phyloP scores from a whole-genome alignment of 169 alveolate genomes.

The Perkinsus olseni region DNA sequence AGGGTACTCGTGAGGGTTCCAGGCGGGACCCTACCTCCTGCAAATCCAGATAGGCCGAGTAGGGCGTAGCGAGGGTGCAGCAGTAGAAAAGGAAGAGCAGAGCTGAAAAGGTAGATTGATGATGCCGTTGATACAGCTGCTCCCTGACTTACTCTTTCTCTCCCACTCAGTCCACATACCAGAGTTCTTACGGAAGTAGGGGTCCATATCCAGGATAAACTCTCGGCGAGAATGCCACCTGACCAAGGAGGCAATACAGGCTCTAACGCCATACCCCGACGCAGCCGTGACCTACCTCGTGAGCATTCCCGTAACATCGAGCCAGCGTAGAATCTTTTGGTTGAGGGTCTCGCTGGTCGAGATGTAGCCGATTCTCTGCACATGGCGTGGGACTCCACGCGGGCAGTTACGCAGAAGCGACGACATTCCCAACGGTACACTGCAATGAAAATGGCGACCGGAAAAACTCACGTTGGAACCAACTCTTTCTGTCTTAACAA shows the following conservation, averaged over 20 bases:
- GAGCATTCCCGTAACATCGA: conserved; percentile 37
- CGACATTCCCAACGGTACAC: background rate
- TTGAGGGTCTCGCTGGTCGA: conserved; percentile 26
- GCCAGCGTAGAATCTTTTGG: conserved; percentile 30
- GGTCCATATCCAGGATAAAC: conserved; percentile 40
- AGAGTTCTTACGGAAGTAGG: conserved; percentile 34
- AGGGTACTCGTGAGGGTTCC: background rate
- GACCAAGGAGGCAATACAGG: background rate
- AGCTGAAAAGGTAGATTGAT: conserved; percentile 23
- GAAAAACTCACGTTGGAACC: too few species aligned
- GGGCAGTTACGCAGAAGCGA: background rate
- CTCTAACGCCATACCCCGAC: background rate
- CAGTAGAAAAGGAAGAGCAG: conserved; percentile 32
- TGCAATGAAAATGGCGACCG: background rate
- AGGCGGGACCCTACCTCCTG: background rate
- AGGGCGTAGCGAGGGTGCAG: conserved; percentile 23
- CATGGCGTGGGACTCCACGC: background rate
- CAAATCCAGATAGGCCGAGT: background rate
- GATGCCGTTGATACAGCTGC: conserved; percentile 19
- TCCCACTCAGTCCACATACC: conserved; percentile 42
- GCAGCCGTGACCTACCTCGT: conserved; percentile 22
- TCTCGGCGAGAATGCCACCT: conserved; percentile 27
- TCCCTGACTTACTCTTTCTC: conserved; percentile 22
- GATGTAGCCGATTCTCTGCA: background rate
- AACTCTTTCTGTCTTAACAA: too few species aligned